Percentiles rank a stretch among this genome's conserved stretches.
phyloP scores from a whole-genome alignment of 768 basidiomycete genomes.

The Boletellus sp. region DNA sequence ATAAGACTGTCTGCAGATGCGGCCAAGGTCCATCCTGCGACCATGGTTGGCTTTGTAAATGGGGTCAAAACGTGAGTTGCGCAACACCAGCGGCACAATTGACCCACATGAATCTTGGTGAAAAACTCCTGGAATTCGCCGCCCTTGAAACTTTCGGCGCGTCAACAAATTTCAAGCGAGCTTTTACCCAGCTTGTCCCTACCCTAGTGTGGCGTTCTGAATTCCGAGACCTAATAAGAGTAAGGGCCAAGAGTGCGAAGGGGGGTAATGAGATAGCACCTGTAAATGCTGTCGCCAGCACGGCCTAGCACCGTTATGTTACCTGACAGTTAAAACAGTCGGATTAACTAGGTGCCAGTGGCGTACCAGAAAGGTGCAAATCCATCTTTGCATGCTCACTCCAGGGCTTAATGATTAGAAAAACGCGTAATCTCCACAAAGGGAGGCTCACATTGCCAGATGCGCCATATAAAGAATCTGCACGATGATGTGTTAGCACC shows the following conservation, averaged over 20 bases:
- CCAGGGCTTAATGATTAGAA: neutral
- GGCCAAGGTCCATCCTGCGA: conserved; percentile 11
- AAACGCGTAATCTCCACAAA: neutral
- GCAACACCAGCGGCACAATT: neutral
- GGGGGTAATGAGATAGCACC: neutral
- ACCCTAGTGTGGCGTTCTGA: conserved; percentile 1
- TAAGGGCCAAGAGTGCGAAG: neutral
- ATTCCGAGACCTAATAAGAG: conserved; percentile 9
- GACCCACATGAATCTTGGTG: conserved; percentile 6
- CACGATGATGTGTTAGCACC: neutral
- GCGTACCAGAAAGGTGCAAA: conserved; percentile 14
- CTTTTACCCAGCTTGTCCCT: neutral
- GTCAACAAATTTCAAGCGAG: neutral
- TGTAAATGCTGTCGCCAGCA: conserved; percentile 6
- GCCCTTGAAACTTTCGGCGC: conserved; percentile 3
- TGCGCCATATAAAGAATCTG: conserved; percentile 20
- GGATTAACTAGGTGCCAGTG: neutral
- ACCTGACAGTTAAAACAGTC: neutral
- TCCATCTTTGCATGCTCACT: conserved; percentile 10
- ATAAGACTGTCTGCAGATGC: conserved; percentile 5
- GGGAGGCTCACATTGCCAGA: conserved; percentile 14
- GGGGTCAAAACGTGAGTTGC: neutral
- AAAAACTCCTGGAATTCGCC: neutral
- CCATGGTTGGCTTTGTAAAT: conserved; percentile 10
- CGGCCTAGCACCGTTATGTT: neutral